Evolutionary conservation across 2,329 filamentous ascomycete species (phyloP), one percentile per base, ranked within the genome.

Genomic region (Dichotomopilus funicola): DNA sequence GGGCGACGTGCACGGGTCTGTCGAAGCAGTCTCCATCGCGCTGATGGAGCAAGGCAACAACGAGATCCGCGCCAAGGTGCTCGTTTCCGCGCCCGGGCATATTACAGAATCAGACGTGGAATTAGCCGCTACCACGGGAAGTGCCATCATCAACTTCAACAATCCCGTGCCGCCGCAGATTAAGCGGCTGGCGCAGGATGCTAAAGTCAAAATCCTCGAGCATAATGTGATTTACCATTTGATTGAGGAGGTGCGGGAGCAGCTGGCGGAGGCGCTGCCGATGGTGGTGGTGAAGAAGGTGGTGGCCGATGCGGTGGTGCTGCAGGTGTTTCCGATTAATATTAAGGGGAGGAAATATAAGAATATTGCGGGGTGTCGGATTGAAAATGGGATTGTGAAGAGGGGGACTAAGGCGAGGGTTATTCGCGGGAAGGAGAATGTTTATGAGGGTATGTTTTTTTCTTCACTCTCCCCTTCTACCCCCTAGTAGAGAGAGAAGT

Each of bases 1-100:
- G 71, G 91, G 86, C 53, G 94, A 99, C 65, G 94, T 97, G 13
- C 88, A 87, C 59, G 94, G 94, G 40, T 97, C 92, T 0, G 91
- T 91, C 0, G 94, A 99, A 74, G 94, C 94, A 2, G 87, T 97
- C 2, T 78, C 85, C 58, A 86, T 89, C 49, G 86, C 87, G 7
- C 79, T 99, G 56, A 75, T 84, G 58, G 83, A 86, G 57, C 78
- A 96, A 60, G 91, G 91, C 60, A 96, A 87, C 72, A 85, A 90
- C 63, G 90, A 97, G 68, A 86, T 96, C 41, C 81, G 78, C 36
- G 81, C 91, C 11, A 82, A 84, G 55, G 78, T 99, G 56, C 80
- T 99, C 38, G 84, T 87, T 27, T 86, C 87, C 3, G 83, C 80
- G 1, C 87, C 94, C 1, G 95, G 94, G 1, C 78, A 85, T 31